Evolutionary conservation across 2,329 filamentous ascomycete species (phyloP).

Genomic region (Aspergillus udagawae): DNA sequence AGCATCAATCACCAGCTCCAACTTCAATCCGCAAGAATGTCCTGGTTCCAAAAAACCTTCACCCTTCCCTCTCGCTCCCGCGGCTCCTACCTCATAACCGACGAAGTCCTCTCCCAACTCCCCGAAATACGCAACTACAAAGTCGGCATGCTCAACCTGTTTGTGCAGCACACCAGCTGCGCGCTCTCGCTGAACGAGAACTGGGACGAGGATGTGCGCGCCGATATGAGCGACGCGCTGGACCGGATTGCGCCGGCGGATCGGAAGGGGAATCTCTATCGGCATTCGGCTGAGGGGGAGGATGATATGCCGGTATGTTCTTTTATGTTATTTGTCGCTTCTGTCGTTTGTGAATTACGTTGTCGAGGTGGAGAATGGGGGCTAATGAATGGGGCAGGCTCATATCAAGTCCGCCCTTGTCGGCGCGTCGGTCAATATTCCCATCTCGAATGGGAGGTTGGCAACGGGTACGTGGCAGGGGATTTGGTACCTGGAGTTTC

Average conservation of each 20-base stretch:
- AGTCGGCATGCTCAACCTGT: slow-evolving; percentile 80
- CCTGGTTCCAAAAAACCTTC: slow-evolving; percentile 83
- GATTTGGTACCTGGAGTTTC: slow-evolving; percentile 93
- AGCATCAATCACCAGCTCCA: not conserved
- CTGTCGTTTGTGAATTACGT: not conserved
- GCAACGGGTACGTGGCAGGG: slow-evolving; percentile 62
- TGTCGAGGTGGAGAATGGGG: not conserved
- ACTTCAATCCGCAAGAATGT: slow-evolving; percentile 41
- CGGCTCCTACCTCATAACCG: slow-evolving; percentile 86
- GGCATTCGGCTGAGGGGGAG: slow-evolving; percentile 77
- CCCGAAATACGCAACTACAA: slow-evolving; percentile 82
- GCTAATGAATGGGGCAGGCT: slow-evolving; percentile 49
- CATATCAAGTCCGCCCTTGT: slow-evolving; percentile 91
- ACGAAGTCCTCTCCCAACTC: slow-evolving; percentile 64
- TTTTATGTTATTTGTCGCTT: slow-evolving; percentile 33
- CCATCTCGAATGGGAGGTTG: slow-evolving; percentile 80
- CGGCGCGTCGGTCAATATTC: slow-evolving; percentile 84
- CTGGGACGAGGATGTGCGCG: slow-evolving; percentile 76
- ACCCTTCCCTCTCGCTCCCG: slow-evolving; percentile 70
- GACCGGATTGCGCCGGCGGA: slow-evolving; percentile 87
- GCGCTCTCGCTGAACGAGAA: slow-evolving; percentile 93
- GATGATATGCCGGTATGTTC: slow-evolving; percentile 85
- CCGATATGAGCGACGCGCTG: slow-evolving; percentile 89
- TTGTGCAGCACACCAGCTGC: slow-evolving; percentile 92
- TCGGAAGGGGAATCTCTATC: slow-evolving; percentile 69